These are phyloP conservation scores for Bipolaris zeicola DNA, from an alignment of 2,329 filamentous ascomycete genomes.

Conservation along the genomic window DNA sequence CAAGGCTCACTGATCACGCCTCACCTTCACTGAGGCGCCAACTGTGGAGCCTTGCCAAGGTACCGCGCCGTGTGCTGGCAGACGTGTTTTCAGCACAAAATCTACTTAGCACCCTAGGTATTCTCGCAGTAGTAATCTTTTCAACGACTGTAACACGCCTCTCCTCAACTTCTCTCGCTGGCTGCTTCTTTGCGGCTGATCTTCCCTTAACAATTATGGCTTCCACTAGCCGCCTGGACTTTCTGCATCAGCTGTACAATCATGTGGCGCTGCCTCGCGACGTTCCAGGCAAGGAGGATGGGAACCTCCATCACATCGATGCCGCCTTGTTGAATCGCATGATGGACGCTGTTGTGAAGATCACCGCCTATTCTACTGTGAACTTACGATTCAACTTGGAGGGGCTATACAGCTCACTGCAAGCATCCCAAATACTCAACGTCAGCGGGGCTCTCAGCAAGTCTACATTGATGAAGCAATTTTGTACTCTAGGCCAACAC, in stretches of 20 bases:
- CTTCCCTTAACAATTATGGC: constrained; percentile 23
- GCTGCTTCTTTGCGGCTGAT: constrained; percentile 10
- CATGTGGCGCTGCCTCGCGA: constrained; percentile 49
- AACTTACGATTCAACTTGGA: constrained; percentile 20
- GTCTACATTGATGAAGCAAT: constrained; percentile 23
- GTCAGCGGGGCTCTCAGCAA: constrained; percentile 33
- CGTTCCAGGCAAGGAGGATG: constrained; percentile 46
- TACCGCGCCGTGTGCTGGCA: background rate
- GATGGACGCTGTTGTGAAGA: constrained; percentile 25
- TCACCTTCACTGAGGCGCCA: constrained; percentile 1
- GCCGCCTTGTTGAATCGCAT: constrained; percentile 39
- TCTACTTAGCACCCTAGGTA: background rate
- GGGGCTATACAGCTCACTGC: constrained; percentile 21
- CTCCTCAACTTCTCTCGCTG: background rate
- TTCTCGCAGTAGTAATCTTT: background rate
- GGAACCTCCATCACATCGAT: constrained; percentile 33
- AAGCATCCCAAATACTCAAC: constrained; percentile 28
- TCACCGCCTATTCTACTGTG: constrained; percentile 19
- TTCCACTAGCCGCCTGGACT: constrained; percentile 7
- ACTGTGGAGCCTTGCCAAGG: background rate
- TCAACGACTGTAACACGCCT: background rate
- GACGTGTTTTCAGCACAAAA: background rate
- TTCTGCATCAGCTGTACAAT: constrained; percentile 39
- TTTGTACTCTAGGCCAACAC: constrained; percentile 16
- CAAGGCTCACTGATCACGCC: constrained; percentile 6